phyloP scores from a whole-genome alignment of 108 stramenopile species.

The Nannochloropsis oceanica region DNA sequence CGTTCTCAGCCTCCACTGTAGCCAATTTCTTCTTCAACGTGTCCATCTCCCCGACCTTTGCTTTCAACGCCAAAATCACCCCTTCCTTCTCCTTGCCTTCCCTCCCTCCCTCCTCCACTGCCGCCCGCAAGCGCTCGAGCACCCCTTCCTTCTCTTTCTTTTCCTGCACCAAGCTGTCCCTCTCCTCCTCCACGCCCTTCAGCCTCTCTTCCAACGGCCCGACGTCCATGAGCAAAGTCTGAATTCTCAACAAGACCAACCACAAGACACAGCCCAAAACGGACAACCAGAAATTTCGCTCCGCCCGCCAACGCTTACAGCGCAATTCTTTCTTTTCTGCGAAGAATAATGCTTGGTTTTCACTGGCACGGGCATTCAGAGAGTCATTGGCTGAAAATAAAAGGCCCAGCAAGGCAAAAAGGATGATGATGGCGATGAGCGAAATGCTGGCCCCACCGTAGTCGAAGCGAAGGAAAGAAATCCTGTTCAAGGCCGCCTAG shows the following conservation, averaged over 20 bases:
- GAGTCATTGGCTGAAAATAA: neutral
- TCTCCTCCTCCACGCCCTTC: neutral
- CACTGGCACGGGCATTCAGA: neutral
- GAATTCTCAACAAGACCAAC: neutral
- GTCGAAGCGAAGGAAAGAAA: neutral
- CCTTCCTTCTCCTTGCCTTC: neutral
- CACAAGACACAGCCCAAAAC: neutral
- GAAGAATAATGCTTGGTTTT: neutral
- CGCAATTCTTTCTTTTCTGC: neutral
- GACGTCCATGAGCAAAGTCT: neutral
- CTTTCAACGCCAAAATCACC: neutral
- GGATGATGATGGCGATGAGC: neutral
- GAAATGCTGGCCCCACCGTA: neutral
- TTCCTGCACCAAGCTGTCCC: neutral
- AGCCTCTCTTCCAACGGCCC: neutral
- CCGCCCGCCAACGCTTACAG: neutral
- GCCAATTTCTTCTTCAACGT: neutral
- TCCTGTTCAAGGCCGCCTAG: neutral
- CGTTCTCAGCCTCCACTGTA: neutral
- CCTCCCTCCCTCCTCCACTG: neutral
- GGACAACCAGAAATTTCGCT: neutral
- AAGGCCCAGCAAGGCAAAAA: neutral
- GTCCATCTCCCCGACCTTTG: neutral
- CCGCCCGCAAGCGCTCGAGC: neutral
- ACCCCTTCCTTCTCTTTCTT: constrained; percentile 3